Conservation (phyloP, 2,329 filamentous ascomycete species). For the Alternaria incomplexa region DNA sequence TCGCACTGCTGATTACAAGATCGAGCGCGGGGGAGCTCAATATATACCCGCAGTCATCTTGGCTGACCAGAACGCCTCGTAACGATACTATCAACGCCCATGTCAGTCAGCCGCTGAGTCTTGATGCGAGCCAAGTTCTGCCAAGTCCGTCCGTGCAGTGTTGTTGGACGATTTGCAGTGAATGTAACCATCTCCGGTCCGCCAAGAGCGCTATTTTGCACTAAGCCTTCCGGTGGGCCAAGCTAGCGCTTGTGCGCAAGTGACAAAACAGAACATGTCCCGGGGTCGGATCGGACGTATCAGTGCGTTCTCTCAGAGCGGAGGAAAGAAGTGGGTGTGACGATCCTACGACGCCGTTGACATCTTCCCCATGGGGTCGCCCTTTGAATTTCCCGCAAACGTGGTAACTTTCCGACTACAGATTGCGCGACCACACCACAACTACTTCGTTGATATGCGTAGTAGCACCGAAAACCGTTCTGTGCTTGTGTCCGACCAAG, state of each 20-base stretch:
- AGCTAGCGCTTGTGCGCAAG: slow-evolving; percentile 20
- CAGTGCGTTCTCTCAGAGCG: slow-evolving; percentile 9
- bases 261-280: slow-evolving; percentile 21
- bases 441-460: not conserved
- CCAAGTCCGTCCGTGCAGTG: slow-evolving; percentile 36
- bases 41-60: slow-evolving; percentile 24
- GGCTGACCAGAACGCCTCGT: slow-evolving; percentile 15
- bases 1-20: slow-evolving; percentile 14
- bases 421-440: not conserved
- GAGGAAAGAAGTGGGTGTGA: slow-evolving; percentile 17
- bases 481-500: slow-evolving; percentile 21
- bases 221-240: slow-evolving; percentile 32
- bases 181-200: slow-evolving; percentile 31
- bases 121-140: slow-evolving; percentile 39
- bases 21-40: slow-evolving; percentile 14
- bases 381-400: slow-evolving; percentile 5
- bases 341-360: slow-evolving; percentile 22
- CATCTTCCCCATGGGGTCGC: slow-evolving; percentile 33
- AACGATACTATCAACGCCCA: slow-evolving; percentile 20
- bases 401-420: slow-evolving; percentile 3
- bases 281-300: slow-evolving; percentile 22
- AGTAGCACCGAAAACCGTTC: slow-evolving; percentile 2
- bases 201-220: slow-evolving; percentile 34
- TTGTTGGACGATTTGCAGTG: slow-evolving; percentile 17
- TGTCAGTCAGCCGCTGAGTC: slow-evolving; percentile 27